phyloP scores from a whole-genome alignment of 768 basidiomycete genomes.

The Phanerodontia chrysosporium region DNA sequence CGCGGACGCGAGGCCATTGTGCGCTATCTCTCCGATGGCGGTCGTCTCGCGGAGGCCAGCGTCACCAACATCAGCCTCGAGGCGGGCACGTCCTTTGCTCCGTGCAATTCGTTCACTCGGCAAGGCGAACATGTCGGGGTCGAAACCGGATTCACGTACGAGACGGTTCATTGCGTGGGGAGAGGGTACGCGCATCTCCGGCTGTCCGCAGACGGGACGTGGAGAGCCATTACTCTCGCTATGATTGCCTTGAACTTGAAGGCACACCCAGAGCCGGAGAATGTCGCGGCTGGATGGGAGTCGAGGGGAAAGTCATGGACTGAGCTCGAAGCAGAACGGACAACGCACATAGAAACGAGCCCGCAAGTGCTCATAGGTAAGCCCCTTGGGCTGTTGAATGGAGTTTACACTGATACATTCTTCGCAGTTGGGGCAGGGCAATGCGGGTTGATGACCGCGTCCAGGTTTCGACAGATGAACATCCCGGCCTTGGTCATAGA shows the following conservation, averaged over 20 bases:
- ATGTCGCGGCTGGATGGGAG: constrained; percentile 28
- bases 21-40: constrained; percentile 24
- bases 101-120: constrained; percentile 13
- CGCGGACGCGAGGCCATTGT: constrained; percentile 31
- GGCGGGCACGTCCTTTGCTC: constrained; percentile 17
- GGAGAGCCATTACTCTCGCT: constrained; percentile 35
- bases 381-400: constrained; percentile 5
- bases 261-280: constrained; percentile 31
- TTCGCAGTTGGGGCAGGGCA: constrained; percentile 40
- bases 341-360: constrained; percentile 33
- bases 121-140: constrained; percentile 18
- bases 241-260: constrained; percentile 30
- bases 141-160: constrained; percentile 34
- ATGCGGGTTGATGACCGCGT: constrained; percentile 37
- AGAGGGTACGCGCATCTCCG: constrained; percentile 33
- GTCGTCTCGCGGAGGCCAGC: constrained; percentile 18
- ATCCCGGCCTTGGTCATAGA: constrained; percentile 38
- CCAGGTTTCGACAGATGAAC: constrained; percentile 38
- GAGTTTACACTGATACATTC: neutral
- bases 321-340: constrained; percentile 31
- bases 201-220: constrained; percentile 18
- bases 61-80: constrained; percentile 28
- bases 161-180: constrained; percentile 28
- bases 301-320: constrained; percentile 32
- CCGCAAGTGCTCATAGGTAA: constrained; percentile 36